These are phyloP conservation scores for Sophora flavescens DNA, from an alignment of 306 rosid species.

Conservation along the genomic window DNA sequence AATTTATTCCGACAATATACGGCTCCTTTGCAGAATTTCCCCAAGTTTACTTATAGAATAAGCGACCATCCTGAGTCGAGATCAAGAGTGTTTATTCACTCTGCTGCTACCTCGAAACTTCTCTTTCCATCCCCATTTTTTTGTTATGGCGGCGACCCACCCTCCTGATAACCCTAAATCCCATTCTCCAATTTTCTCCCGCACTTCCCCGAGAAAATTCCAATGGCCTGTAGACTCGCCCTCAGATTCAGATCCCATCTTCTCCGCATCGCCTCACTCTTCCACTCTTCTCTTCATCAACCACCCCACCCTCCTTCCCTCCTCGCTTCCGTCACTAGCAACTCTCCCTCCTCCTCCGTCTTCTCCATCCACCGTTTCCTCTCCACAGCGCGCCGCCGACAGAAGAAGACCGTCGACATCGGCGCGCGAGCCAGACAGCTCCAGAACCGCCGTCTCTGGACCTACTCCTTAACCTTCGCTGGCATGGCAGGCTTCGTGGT, in stretches of 20 bases:
- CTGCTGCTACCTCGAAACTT: conserved; percentile 31
- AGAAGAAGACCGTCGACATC: conserved; percentile 69
- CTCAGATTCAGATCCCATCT: conserved; percentile 73
- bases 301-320: conserved; percentile 30
- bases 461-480: conserved; percentile 72
- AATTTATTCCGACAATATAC: too few relatives aligned
- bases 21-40: too few relatives aligned
- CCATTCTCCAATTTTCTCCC: not conserved
- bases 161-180: conserved; percentile 52
- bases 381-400: conserved; percentile 75
- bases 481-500: conserved; percentile 87
- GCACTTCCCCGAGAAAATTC: conserved; percentile 1
- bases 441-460: conserved; percentile 90
- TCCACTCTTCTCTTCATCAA: conserved; percentile 38
- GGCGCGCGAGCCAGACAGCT: conserved; percentile 90
- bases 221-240: conserved; percentile 70
- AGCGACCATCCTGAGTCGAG: not conserved
- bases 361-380: conserved; percentile 58
- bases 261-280: conserved; percentile 45
- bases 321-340: conserved; percentile 17
- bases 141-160: conserved; percentile 41
- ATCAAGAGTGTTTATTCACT: too few relatives aligned
- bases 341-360: not conserved
- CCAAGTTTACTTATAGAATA: too few relatives aligned
- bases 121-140: not conserved